phyloP scores from a whole-genome alignment of 1,139 yeast species.

The Hyphopichia wangnamkhiaoensis region DNA sequence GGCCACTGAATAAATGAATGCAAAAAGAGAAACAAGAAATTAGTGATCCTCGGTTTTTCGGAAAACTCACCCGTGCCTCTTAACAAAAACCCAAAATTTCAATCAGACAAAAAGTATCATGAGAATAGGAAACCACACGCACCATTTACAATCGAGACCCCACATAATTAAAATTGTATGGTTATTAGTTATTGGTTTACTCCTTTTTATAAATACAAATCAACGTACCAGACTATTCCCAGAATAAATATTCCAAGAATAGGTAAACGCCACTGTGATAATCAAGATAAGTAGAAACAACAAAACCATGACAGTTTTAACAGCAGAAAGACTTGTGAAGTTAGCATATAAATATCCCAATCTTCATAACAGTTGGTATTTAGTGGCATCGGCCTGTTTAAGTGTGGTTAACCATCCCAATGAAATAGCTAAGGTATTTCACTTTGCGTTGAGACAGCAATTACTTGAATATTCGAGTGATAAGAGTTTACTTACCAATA shows the following conservation, averaged over 20 bases:
- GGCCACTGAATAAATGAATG: no score
- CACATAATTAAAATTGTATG: not conserved
- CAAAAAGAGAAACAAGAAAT: no score
- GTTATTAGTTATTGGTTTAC: not conserved
- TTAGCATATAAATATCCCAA: conserved; percentile 55
- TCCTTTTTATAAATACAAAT: not conserved
- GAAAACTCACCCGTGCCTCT: no score
- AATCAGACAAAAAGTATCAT: no score
- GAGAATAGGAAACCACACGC: no score
- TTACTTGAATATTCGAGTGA: conserved; percentile 29
- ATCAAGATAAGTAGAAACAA: not conserved
- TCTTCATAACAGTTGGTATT: conserved; percentile 60
- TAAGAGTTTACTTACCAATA: conserved; percentile 30
- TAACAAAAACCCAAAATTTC: no score
- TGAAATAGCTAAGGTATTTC: conserved; percentile 74
- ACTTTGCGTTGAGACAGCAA: conserved; percentile 65
- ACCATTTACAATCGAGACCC: no score
- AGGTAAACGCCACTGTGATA: not conserved
- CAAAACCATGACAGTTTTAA: conserved; percentile 31
- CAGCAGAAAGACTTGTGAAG: conserved; percentile 61
- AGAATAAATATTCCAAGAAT: not conserved
- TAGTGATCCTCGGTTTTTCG: no score
- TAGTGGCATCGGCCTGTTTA: conserved; percentile 77
- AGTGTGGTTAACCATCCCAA: conserved; percentile 81
- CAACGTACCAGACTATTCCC: not conserved